Evolutionary conservation across 1,284 basidiomycete species (phyloP), one percentile per base, ranked within the genome.

Genomic region (Pulchroboletus neoregius): DNA sequence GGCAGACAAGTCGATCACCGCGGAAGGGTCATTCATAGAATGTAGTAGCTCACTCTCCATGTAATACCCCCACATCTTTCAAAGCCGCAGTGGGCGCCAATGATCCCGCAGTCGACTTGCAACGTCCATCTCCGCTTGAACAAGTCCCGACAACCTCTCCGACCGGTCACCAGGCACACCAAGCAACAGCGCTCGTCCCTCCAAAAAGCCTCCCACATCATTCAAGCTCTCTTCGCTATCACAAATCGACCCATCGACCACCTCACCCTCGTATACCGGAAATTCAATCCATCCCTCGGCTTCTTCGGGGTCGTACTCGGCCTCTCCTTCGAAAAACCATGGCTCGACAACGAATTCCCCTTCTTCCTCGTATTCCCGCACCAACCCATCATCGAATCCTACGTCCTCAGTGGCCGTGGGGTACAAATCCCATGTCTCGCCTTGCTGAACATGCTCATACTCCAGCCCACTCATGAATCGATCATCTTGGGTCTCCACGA

Each of bases 81-180:
- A 65, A 4, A 77, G 63, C 48, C 67, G 72, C 44, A 81, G 75
- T 0, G 80, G 83, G 18, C 70, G 64, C 84, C 84, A 87, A 58
- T 87, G 82, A 30, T 71, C 72, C 42, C 66, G 74, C 53, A 87
- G 58, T 45, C 54, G 63, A 50, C 62, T 74, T 10, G 71, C 82
- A 8, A 87, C 80, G 57, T 83, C 79, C 46, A 69, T 69, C 60
- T 87, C 84, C 5, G 69, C 73, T 20, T 58, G 58, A 11, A 66
- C 63, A 12, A 72, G 56, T 16, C 63, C 61, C 11, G 53, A 55
- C 39, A 46, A 46, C 18, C 10, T 33, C 42, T 11, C 34, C 23
- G 22, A 18, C 12, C 23, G 15, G 12, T 33, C 33, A 15, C 28
- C 44, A 3, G 46, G 28, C 3, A 58, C 49, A 10, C 71, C 69